Evolutionary conservation across 495 filamentous ascomycete genomes (phyloP).

Genomic region (Neurospora sp.): DNA sequence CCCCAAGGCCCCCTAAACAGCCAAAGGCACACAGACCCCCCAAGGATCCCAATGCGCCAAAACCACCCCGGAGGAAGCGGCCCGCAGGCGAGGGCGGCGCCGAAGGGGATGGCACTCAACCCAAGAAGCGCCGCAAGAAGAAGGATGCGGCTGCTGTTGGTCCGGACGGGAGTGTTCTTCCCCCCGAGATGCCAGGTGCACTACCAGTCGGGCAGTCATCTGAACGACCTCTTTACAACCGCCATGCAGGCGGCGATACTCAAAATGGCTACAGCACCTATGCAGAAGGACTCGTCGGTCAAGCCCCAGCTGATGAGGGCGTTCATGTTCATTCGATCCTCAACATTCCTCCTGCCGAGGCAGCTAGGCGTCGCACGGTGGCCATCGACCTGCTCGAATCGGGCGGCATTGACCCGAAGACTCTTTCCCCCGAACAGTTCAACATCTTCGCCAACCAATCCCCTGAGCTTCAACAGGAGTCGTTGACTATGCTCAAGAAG

Average conservation of each 20-base stretch:
- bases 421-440: constrained; percentile 38
- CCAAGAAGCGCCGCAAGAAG: constrained; percentile 23
- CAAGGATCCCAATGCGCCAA: constrained; percentile 18
- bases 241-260: neutral
- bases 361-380: constrained; percentile 27
- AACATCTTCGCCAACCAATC: constrained; percentile 42
- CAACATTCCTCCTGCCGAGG: constrained; percentile 33
- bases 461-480: constrained; percentile 33
- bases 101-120: constrained; percentile 3
- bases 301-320: neutral
- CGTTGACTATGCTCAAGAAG: constrained; percentile 32
- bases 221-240: constrained; percentile 9
- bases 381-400: constrained; percentile 30
- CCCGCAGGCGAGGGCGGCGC: constrained; percentile 9
- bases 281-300: constrained; percentile 9
- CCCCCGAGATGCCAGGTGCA: constrained; percentile 19
- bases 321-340: constrained; percentile 16
- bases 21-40: constrained; percentile 14
- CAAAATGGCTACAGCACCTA: constrained; percentile 6
- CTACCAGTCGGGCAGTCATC: constrained; percentile 12
- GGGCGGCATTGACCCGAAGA: constrained; percentile 26
- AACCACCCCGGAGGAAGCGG: constrained; percentile 48
- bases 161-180: constrained; percentile 3
- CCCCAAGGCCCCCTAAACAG: constrained; percentile 50
- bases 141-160: constrained; percentile 9